phyloP scores from a whole-genome alignment of 139 green algal genomes.

The Chlorella vulgaris region DNA sequence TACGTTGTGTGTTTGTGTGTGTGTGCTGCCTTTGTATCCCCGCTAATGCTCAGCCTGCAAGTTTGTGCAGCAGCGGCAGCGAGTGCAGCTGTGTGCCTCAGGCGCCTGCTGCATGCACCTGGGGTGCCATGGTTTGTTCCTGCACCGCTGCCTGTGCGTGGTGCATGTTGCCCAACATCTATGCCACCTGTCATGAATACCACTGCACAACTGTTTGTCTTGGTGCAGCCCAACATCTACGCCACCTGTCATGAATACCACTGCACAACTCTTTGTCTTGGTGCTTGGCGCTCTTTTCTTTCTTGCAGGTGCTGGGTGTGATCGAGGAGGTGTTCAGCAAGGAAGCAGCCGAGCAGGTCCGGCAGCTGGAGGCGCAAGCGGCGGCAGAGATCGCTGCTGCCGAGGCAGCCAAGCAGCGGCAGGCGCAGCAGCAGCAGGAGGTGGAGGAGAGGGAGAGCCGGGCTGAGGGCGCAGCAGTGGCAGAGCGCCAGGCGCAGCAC shows the following conservation, averaged over 20 bases:
- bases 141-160: too few species aligned
- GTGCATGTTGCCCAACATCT: too few species aligned
- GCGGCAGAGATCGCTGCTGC: not conserved
- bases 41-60: not conserved
- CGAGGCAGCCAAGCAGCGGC: not conserved
- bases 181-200: too few species aligned
- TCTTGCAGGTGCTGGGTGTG: constrained; percentile 27
- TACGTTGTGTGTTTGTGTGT: not conserved
- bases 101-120: too few species aligned
- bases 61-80: not conserved
- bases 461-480: not conserved
- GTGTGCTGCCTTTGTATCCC: not conserved
- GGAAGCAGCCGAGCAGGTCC: constrained; percentile 25
- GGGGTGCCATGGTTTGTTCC: too few species aligned
- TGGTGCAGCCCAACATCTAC: too few species aligned
- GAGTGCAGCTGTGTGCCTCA: too few species aligned
- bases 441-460: not conserved
- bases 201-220: too few species aligned
- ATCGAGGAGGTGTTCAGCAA: constrained; percentile 45
- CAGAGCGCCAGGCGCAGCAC: not conserved
- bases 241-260: too few species aligned
- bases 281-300: not conserved
- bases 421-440: not conserved
- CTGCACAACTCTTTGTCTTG: too few species aligned
- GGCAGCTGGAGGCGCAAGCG: not conserved